phyloP scores from a whole-genome alignment of 352 stramenopile species.

The Phytophthora sp. region DNA sequence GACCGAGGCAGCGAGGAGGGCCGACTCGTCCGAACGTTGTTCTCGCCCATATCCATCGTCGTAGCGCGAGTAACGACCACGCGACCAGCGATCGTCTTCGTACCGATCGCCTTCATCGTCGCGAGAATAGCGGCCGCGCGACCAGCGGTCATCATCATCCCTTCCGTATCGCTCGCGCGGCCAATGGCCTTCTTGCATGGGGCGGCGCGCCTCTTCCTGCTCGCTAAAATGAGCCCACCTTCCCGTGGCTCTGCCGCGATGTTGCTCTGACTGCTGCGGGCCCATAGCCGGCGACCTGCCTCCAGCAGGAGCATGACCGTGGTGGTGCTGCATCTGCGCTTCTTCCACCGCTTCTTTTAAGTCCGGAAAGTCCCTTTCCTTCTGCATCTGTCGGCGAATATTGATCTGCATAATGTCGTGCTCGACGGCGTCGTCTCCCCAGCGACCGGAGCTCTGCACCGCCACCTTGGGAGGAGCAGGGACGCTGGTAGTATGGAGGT shows the following conservation, averaged over 20 bases:
- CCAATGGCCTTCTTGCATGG: slow-evolving; percentile 20
- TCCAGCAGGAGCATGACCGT: slow-evolving; percentile 2
- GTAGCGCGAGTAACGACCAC: slow-evolving; percentile 3
- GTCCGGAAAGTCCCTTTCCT: slow-evolving; percentile 49
- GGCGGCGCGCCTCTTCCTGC: slow-evolving; percentile 14
- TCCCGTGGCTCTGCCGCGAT: slow-evolving; percentile 29
- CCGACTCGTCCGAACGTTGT: neutral
- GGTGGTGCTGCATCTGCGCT: slow-evolving; percentile 8
- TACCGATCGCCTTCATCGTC: too few species aligned
- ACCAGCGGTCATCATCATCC: slow-evolving; percentile 6
- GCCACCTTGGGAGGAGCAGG: neutral
- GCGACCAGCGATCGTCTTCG: slow-evolving; percentile 19
- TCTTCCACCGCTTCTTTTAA: slow-evolving; percentile 35
- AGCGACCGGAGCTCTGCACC: slow-evolving; percentile 46
- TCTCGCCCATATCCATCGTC: slow-evolving; percentile 10
- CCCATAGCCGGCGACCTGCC: slow-evolving; percentile 6
- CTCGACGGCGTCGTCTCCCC: slow-evolving; percentile 79
- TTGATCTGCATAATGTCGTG: slow-evolving; percentile 55
- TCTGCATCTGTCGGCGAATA: slow-evolving; percentile 27
- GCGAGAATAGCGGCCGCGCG: neutral
- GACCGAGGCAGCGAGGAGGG: neutral
- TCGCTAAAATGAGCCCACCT: slow-evolving; percentile 30
- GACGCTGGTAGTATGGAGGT: slow-evolving; percentile 19
- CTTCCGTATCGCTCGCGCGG: slow-evolving; percentile 4
- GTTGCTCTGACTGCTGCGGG: slow-evolving; percentile 8